Base-by-base conservation (phyloP, 805 yeast species). In the Grigorovia yakushimaensis region DNA sequence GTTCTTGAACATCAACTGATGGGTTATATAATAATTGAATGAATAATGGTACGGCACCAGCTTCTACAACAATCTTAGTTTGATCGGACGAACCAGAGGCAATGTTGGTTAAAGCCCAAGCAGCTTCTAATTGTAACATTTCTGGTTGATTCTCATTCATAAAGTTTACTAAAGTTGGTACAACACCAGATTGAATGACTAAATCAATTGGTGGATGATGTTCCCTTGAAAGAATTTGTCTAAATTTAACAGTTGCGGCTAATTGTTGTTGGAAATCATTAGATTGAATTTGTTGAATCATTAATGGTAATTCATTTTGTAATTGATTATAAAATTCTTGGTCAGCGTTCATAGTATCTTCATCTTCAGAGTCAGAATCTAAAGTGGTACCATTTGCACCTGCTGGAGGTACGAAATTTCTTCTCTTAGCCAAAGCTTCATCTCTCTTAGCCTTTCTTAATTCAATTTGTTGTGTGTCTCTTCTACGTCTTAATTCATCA, bases 71-170 rank as follows among this genome's bases (percentile, higher is more conserved):
- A 40, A 82, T 82, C 58, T 77, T 78, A 19, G 98, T 93, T 69
- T 93, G 98, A 43, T 79, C 84, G 39, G 95, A 79, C 45, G 83
- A 73, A 53, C 98, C 98, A 4, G 96, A 87, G 20, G 98, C 98
- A 66, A 93, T 91, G 65, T 93, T 93, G 44, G 98, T 93, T 57
- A 93, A 77, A n/a, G 98, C 98, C 98, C 98, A 93, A 8, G 98
- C 97, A 11, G 98, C 96, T 72, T 93, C 98, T 59, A 93, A 78
- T 70, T 91, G 98, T 58, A 93, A 75, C 74, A 85, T 79, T 59
- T 86, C 88, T 3, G 89, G 86, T 55, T 86, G 88, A 46, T 78
- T 73, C 49, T 76, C 74, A 50, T 73, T 71, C 88, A 93, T 84
- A 58, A 89, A 88, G 57, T 78, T 81, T 47, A 93, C 96, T 65